A percentile compares a stretch with the other conserved stretches of the same genome.
Conservation (phyloP, 305 asterid genomes). For the Ruellia speciosa region DNA sequence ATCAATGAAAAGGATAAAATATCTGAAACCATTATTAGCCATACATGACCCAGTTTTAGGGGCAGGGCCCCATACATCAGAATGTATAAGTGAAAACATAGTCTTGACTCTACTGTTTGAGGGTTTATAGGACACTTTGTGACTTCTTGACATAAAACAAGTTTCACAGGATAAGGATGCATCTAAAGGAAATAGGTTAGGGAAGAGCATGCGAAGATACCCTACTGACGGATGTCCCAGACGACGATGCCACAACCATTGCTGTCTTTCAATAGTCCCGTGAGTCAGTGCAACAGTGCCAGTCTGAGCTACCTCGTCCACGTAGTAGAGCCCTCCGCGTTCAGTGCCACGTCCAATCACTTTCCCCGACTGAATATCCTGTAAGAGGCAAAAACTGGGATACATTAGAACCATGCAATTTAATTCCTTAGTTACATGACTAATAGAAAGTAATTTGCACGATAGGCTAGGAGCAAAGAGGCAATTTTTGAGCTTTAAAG, state of each 20-base stretch:
- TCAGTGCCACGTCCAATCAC: background rate
- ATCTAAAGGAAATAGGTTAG: no score
- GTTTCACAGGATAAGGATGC: slow-evolving; percentile 7
- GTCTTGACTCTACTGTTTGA: background rate
- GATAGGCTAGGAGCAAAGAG: no score
- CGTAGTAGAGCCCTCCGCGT: background rate
- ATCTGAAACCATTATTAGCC: background rate
- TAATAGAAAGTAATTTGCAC: no score
- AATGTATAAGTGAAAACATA: slow-evolving; percentile 3
- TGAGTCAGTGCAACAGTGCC: background rate
- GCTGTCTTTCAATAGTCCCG: background rate
- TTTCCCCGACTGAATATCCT: no score
- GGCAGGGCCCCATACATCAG: slow-evolving; percentile 15
- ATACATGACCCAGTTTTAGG: background rate
- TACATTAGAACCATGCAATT: no score
- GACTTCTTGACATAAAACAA: slow-evolving; percentile 1
- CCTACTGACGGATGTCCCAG: background rate
- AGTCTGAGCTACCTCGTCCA: background rate
- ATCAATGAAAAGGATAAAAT: slow-evolving; percentile 7
- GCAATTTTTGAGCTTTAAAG: no score
- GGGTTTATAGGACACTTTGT: background rate
- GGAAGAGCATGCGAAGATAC: background rate
- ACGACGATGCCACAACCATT: background rate
- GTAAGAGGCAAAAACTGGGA: no score
- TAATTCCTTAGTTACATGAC: no score